These are phyloP conservation scores for Omphalotus guepiniiformis DNA, from an alignment of 768 basidiomycete species.

Conservation along the genomic window DNA sequence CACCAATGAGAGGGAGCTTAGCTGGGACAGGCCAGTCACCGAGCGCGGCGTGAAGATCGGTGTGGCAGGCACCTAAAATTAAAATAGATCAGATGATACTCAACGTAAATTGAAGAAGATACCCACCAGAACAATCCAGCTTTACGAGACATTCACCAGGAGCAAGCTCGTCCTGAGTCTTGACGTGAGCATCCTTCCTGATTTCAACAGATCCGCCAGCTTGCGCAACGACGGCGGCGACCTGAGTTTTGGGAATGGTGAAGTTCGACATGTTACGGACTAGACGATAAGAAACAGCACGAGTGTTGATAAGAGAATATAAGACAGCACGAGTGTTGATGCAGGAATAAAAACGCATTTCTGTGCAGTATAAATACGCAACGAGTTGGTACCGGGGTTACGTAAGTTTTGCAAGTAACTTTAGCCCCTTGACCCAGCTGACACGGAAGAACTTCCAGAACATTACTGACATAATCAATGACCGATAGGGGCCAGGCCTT, in stretches of 20 bases:
- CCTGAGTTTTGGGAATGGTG: slow-evolving; percentile 36
- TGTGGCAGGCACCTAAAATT: slow-evolving; percentile 59
- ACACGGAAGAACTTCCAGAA: no score
- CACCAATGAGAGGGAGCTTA: slow-evolving; percentile 66
- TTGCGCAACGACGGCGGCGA: slow-evolving; percentile 36
- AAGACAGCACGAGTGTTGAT: no score
- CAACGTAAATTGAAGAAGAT: background rate
- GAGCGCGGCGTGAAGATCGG: slow-evolving; percentile 70
- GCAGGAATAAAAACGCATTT: no score
- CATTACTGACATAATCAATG: no score
- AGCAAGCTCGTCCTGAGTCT: slow-evolving; percentile 46
- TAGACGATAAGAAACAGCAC: no score
- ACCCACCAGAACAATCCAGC: slow-evolving; percentile 64
- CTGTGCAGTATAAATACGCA: no score
- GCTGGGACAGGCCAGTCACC: slow-evolving; percentile 81
- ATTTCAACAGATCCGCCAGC: slow-evolving; percentile 32
- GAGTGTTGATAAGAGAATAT: no score
- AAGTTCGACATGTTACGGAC: slow-evolving; percentile 11
- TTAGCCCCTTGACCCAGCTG: no score
- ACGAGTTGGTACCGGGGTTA: no score
- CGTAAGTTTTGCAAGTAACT: no score
- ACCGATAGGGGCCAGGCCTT: no score
- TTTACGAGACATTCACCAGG: slow-evolving; percentile 76
- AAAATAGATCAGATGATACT: slow-evolving; percentile 21
- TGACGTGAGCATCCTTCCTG: slow-evolving; percentile 51